Base-by-base conservation (phyloP, 2,329 filamentous ascomycete species). In the Geosmithia putterillii region DNA sequence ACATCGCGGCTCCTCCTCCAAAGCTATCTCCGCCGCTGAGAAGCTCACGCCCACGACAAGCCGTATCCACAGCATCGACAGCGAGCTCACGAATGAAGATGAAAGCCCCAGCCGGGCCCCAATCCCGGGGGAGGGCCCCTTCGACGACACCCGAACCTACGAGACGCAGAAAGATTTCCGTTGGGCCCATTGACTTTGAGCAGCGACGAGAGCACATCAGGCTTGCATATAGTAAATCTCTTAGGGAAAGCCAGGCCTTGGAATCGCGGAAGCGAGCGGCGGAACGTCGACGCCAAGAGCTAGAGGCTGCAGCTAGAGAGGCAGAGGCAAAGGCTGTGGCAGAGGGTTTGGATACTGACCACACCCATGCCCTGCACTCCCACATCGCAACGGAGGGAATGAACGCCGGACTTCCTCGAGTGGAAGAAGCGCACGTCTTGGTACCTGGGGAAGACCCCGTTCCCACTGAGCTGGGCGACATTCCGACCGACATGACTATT, bases 151-250 rank as follows among this genome's bases (percentile, higher is more conserved):
- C 42, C 15, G 42, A 43, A 12, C 21, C 42, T 34, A 47, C 58
- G 6, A 58, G 65, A 25, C 65, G 71, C 45, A 67, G 71, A 38
- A 78, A 77, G 54, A 67, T 77, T 42, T 74, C 74, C 2, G 65
- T 89, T 46, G 82, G 82, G 1, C 82, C 83, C 46, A 85, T 94
- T 42, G 86, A 95, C 60, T 92, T 94, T 57, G 86, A 83, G 46
- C 84, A 86, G 51, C 76, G 86, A 42, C 74, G 88, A 52, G 82
- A 87, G 55, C 79, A 81, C 47, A 94, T 94, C 53, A 83, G 89
- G 52, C 77, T 87, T 45, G 87, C 86, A 14, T 90, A 94, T 59
- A 89, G 79, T 52, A 86, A 84, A 57, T 86, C 83, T n/a, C 79
- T 92, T 40, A 76, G 82, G 48, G 83, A 86, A 55, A 83, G 68